Conservation (phyloP, 805 yeast genomes). For the Ascoidea tarda region DNA sequence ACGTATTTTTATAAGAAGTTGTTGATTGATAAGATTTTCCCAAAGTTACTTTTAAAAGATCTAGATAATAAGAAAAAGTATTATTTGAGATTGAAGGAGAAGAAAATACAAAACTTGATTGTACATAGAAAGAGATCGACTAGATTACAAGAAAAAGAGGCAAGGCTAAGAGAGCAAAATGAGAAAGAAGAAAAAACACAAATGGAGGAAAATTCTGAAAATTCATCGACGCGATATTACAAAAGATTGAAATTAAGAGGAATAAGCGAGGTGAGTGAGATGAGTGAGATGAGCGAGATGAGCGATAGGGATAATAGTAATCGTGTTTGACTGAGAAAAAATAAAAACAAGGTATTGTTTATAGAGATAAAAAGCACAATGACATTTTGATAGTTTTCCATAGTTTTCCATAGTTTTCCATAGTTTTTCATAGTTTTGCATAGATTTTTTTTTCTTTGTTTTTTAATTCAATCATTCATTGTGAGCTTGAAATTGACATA, state of each 20-base stretch:
- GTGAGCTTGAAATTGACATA: no score
- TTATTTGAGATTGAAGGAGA: background rate
- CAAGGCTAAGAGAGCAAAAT: no score
- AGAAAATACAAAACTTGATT: background rate
- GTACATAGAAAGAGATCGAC: background rate
- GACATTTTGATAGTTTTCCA: background rate
- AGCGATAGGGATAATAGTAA: background rate
- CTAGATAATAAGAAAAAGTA: background rate
- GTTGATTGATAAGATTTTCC: background rate
- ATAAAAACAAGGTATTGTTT: background rate
- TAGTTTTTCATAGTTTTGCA: no score
- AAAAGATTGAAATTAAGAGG: background rate
- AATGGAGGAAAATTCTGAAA: background rate
- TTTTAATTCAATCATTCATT: no score
- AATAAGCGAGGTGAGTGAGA: background rate
- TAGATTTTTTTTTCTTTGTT: no score
- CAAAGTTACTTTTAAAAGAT: background rate
- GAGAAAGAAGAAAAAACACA: background rate
- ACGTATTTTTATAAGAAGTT: no score
- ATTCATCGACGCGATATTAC: background rate
- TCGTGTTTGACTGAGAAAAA: background rate
- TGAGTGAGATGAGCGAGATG: background rate
- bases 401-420: no score
- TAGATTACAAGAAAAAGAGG: background rate
- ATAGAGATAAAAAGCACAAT: no score